These are phyloP conservation scores for Crucibulum laeve DNA, from an alignment of 768 basidiomycete species.

Conservation along the genomic window DNA sequence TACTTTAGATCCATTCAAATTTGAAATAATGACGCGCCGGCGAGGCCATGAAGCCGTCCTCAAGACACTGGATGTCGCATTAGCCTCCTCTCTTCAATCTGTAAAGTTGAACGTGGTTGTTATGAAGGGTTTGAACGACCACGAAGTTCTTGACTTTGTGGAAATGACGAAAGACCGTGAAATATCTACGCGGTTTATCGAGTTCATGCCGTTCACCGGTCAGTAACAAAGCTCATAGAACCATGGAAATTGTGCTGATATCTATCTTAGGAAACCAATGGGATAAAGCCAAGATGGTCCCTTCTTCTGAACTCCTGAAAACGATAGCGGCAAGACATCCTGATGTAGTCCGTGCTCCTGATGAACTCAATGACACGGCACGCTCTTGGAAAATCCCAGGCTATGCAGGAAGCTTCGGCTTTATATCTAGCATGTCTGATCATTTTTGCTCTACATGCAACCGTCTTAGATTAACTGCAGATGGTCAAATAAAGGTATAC, in stretches of 20 bases:
- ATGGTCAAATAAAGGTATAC: conserved; percentile 81
- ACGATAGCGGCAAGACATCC: conserved; percentile 46
- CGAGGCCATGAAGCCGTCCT: conserved; percentile 75
- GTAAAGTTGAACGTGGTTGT: conserved; percentile 87
- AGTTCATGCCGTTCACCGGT: conserved; percentile 95
- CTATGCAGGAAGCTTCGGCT: conserved; percentile 68
- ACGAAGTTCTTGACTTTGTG: conserved; percentile 77
- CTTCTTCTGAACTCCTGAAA: conserved; percentile 61
- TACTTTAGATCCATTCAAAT: conserved; percentile 82
- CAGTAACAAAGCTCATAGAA: conserved; percentile 7
- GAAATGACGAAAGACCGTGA: conserved; percentile 61
- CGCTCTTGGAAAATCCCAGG: conserved; percentile 75
- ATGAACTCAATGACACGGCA: conserved; percentile 76
- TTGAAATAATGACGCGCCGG: conserved; percentile 82
- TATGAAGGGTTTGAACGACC: conserved; percentile 75
- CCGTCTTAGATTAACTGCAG: conserved; percentile 80
- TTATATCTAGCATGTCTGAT: conserved; percentile 93
- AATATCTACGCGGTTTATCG: conserved; percentile 81
- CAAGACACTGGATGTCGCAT: conserved; percentile 59
- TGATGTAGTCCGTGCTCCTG: conserved; percentile 48
- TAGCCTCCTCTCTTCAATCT: conserved; percentile 46
- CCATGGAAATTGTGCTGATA: conserved; percentile 2
- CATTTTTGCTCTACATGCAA: conserved; percentile 88
- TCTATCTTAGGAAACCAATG: conserved; percentile 70
- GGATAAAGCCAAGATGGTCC: conserved; percentile 78